phyloP scores from a whole-genome alignment of 495 filamentous ascomycete genomes.

The Penicillium bialowiezense region DNA sequence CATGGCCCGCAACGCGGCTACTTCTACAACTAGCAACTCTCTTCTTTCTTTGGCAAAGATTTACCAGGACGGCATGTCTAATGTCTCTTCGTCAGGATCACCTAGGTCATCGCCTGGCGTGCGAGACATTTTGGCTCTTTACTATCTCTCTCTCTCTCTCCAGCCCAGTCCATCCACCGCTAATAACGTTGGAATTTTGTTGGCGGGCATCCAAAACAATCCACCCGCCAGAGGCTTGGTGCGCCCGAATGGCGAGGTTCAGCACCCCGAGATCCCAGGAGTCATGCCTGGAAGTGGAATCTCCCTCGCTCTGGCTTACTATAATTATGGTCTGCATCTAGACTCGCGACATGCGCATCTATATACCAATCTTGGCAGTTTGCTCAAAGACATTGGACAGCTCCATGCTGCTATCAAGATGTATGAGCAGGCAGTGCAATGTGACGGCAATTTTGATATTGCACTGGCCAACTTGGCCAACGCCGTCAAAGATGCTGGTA shows the following conservation, averaged over 20 bases:
- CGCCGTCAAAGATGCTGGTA: conserved; percentile 94
- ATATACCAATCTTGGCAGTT: conserved; percentile 92
- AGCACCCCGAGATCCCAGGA: conserved; percentile 64
- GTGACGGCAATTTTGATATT: conserved; percentile 92
- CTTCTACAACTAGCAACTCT: conserved; percentile 94
- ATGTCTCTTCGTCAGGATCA: conserved; percentile 54
- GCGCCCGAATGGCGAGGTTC: conserved; percentile 32
- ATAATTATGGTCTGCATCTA: conserved; percentile 84
- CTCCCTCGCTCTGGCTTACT: conserved; percentile 86
- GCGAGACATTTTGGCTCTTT: conserved; percentile 90
- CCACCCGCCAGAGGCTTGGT: conserved; percentile 40
- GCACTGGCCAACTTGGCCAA: conserved; percentile 96
- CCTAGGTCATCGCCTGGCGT: conserved; percentile 69
- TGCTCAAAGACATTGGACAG: conserved; percentile 96
- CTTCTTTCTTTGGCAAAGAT: conserved; percentile 95
- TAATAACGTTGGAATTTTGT: conserved; percentile 96
- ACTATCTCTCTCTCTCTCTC: conserved; percentile 92
- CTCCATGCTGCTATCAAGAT: conserved; percentile 88
- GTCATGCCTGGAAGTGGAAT: conserved; percentile 83
- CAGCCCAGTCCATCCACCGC: conserved; percentile 97
- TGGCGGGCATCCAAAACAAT: conserved; percentile 88
- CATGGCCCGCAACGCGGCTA: conserved; percentile 71
- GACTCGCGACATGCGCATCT: conserved; percentile 94
- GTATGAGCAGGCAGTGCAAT: conserved; percentile 93
- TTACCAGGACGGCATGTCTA: conserved; percentile 96